Evolutionary conservation across 2,329 filamentous ascomycete genomes (phyloP), one percentile per base, ranked within the genome.

Genomic region (Alternaria sp.): DNA sequence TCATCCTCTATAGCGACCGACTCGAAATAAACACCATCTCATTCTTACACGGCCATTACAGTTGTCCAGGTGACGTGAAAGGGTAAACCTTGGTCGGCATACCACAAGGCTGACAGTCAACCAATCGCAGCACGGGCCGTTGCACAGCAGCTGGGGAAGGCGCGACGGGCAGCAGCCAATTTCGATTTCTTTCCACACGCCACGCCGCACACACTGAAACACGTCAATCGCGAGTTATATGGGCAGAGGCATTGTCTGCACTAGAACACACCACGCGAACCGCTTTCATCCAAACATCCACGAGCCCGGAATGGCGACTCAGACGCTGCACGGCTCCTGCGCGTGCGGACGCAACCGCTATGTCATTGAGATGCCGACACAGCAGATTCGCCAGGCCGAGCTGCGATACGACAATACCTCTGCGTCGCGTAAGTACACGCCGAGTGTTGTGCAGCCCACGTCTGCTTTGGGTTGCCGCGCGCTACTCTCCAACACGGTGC

Each of bases 301-400:
- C 25, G 43, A 55, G 54, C 40, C n/a, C 59, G 40, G 43, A 59
- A 76, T 76, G 76, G 75, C 77, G 57, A 67, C 75, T 44, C 77
- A 86, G 64, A 85, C 86, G 43, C 86, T 97, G 61, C 88, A 87
- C 68, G 93, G 93, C 73, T 88, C 89, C 68, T 97, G 94, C 83
- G 89, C 91, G 57, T 97, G 94, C 79, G 93, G 93, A 61, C 89
- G 94, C 65, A 97, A 96, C 75, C 86, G 90, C 75, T 97, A 97
- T 81, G 85, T 89, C 61, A 88, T 97, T 69, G 81, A 87, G 49
- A 85, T 95, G 23, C 93, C 93, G 44, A 80, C 82, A 43, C 82
- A 88, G 32, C 81, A 86, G 54, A 88, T 90, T 15, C 86, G 89
- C 69, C 88, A 96, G 21, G 87, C 93, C 66, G 77, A 80, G 59